Percentiles rank a stretch among this genome's conserved stretches.
Conservation (phyloP, 140 eudicot species). For the Erigeron philadelphicus region DNA sequence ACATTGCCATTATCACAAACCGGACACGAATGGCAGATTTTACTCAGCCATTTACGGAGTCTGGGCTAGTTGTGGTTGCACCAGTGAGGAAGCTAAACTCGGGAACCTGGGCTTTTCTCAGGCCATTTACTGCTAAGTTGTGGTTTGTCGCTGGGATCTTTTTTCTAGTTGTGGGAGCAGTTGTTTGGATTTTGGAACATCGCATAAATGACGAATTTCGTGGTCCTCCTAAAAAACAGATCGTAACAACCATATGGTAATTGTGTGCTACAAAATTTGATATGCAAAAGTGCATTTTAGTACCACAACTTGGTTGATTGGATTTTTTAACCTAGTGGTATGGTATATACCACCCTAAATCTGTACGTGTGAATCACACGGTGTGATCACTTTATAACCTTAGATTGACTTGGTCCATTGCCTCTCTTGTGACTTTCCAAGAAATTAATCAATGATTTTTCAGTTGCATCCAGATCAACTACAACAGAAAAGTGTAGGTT, state of each 20-base stretch:
- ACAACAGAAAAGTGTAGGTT: no score
- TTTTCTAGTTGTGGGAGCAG: constrained; percentile 53
- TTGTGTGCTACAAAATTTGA: background rate
- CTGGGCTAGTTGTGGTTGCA: constrained; percentile 83
- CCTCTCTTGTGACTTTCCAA: no score
- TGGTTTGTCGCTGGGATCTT: constrained; percentile 53
- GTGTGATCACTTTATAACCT: no score
- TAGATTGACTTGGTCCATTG: no score
- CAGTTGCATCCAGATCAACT: no score
- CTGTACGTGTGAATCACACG: no score
- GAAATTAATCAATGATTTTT: no score
- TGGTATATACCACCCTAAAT: no score
- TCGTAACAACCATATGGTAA: constrained; percentile 60
- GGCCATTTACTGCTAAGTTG: constrained; percentile 55
- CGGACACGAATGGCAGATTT: constrained; percentile 70
- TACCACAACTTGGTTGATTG: no score
- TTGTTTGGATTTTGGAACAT: constrained; percentile 78
- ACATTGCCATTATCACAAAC: constrained; percentile 36
- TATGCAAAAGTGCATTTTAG: no score
- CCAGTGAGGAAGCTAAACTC: constrained; percentile 47
- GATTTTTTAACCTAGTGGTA: no score
- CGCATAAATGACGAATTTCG: constrained; percentile 78
- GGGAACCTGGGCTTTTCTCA: constrained; percentile 62
- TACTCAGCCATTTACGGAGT: constrained; percentile 70
- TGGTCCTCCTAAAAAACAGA: constrained; percentile 68